Conservation (phyloP, 495 filamentous ascomycete species). For the Emericellopsis terricola region DNA sequence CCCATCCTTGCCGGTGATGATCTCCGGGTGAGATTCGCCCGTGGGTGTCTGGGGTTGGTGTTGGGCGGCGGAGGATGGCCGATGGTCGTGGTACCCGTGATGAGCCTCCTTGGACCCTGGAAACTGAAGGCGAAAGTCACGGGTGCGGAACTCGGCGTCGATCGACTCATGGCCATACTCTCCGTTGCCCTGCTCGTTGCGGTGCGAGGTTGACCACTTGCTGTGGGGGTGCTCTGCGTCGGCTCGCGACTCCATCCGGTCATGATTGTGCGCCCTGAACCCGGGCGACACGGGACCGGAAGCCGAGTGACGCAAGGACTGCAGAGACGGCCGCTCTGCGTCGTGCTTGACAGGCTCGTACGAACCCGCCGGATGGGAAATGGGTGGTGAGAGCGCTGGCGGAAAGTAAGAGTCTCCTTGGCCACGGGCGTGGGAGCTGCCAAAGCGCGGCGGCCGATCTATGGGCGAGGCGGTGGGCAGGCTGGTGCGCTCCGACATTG, state of each 20-base stretch:
- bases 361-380: slow-evolving; percentile 20
- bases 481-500: slow-evolving; percentile 23
- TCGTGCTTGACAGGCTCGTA: slow-evolving; percentile 20
- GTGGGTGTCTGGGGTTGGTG: slow-evolving; percentile 21
- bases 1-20: slow-evolving; percentile 28
- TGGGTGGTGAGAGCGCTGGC: slow-evolving; percentile 11
- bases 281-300: slow-evolving; percentile 19
- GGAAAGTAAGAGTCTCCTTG: slow-evolving; percentile 24
- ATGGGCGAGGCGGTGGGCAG: slow-evolving; percentile 22
- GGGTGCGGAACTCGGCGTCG: slow-evolving; percentile 3
- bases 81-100: slow-evolving; percentile 11
- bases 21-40: slow-evolving; percentile 21
- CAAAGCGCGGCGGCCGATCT: slow-evolving; percentile 15
- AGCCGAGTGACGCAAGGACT: not conserved
- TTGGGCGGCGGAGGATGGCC: slow-evolving; percentile 7
- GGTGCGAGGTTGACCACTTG: slow-evolving; percentile 10
- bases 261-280: slow-evolving; percentile 15
- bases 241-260: slow-evolving; percentile 7
- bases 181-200: slow-evolving; percentile 13
- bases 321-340: not conserved
- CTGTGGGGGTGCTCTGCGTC: slow-evolving; percentile 6
- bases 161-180: slow-evolving; percentile 15
- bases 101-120: slow-evolving; percentile 4
- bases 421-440: not conserved
- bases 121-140: slow-evolving; percentile 8